Evolutionary conservation across 306 rosid genomes (phyloP), one percentile per base, ranked within the genome.

Genomic region (Corylus heterophylla): DNA sequence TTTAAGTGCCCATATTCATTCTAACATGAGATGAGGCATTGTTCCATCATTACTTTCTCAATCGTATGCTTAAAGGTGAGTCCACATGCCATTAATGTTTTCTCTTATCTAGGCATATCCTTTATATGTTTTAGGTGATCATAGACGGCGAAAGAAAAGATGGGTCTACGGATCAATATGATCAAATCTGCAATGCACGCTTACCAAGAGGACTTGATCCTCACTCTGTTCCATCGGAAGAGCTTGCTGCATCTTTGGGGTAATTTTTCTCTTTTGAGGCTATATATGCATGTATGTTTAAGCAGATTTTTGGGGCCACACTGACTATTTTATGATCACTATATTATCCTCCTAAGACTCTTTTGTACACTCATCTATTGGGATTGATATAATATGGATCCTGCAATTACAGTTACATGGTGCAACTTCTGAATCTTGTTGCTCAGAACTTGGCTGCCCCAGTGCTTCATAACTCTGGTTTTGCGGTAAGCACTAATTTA

Each of bases 231-330:
- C 88, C 94, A 62, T 86, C 96, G 20, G 91, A 93, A 83, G 99
- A 96, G 83, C 99, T 96, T 85, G 93, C 94, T 61, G 97, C 93
- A 69, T 93, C 99, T 66, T 82, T 96, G 80, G 99, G 99, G 99
- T 93, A 84, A 20, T 79, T 54, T 73, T 52, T 85, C 27, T 69
- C 66, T 81, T 20, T 77, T 22, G 54, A 79, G 56, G 58, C 73
- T 63, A 47, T 79, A 62, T 49, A 13, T 54, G 42, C 71, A 20
- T 59, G 10, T 80, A 80, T 20, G 37, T 78, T 74, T 80, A 27
- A 54, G 81, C 68, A 54, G 70, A 52, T 74, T 25, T 77, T 75
- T 9, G 47, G 22, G 45, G 9, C 66, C n/a, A 54, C 25, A 48
- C 74, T 77, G 52, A 69, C 42, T 63, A 74, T 49, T 18, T 50